Conservation (phyloP, 2,329 filamentous ascomycete genomes). For the Diplodia corticola region DNA sequence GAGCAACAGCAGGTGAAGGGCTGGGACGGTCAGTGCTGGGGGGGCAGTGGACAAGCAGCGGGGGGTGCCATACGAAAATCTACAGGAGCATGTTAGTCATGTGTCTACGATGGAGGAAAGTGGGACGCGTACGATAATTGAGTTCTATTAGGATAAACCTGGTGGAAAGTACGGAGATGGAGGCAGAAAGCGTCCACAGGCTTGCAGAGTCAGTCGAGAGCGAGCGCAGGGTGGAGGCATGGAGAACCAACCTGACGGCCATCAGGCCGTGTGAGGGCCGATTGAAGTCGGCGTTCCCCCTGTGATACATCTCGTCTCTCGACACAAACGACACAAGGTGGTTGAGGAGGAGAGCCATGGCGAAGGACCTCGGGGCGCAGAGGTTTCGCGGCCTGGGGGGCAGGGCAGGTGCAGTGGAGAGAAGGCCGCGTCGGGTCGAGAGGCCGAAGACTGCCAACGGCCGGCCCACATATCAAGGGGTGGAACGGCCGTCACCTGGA, state of each 20-base stretch:
- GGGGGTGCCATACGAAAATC: conserved; percentile 7
- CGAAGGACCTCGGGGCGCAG: not conserved
- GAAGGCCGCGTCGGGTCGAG: not conserved
- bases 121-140: conserved; percentile 16
- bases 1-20: conserved; percentile 28
- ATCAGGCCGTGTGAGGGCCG: conserved; percentile 5
- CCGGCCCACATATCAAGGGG: conserved; percentile 17
- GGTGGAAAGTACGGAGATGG: conserved; percentile 10
- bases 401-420: not conserved
- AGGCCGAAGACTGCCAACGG: not conserved
- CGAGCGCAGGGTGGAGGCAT: not conserved
- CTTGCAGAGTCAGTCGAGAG: not conserved
- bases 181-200: conserved; percentile 10
- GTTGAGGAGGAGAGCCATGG: conserved; percentile 16
- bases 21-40: conserved; percentile 17
- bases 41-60: not conserved
- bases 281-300: conserved; percentile 9
- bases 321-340: conserved; percentile 10
- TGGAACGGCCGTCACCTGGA: not conserved
- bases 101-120: too few relatives aligned
- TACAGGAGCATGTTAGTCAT: not conserved
- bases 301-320: conserved; percentile 8
- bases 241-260: not conserved
- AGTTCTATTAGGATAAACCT: conserved; percentile 13
- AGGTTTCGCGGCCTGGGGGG: not conserved